Base-by-base conservation (phyloP, 805 yeast species). In the Pichia heedii region DNA sequence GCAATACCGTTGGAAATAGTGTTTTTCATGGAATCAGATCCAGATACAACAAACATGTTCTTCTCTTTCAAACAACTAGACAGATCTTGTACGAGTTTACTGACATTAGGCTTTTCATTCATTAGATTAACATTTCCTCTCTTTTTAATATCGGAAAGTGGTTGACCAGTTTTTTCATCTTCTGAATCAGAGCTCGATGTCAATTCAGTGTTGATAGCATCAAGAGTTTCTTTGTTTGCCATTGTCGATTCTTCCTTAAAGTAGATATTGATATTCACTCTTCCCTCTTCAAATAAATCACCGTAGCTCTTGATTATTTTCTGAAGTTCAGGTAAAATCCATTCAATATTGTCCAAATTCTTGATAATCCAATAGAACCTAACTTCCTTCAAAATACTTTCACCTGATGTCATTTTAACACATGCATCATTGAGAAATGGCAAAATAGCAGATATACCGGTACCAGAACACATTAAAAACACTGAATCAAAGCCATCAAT, bases 371-470 rank as follows among this genome's bases (percentile, higher is more conserved):
- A 76, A 21, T 68, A 57, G 33, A 76, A 65, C 26, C 65, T 58
- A 22, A 74, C 59, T 5, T 49, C 52, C 44, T 53, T 15, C 48
- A 66, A 34, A 45, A 45, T 42, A 13, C 56, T 33, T 0, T 51
- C 33, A 40, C 52, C 32, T 8, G 47, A 42, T 3, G 48, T 44
- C 46, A 54, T 46, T 46, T 60, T 44, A 11, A 50, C 35, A 38
- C 71, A 51, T 46, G 50, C 47, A n/a, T 48, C 49, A 2, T 51
- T 26, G 2, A 55, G 34, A 32, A 70, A 74, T 11, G 81, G 76
- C 19, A 73, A 45, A 2, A 73, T 63, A 0, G 72, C 74, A 3
- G 78, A 65, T 15, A 76, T 66, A 34, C 82, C 81, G 37, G 73
- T 66, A 4, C 82, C 82, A 1, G 75, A 60, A 20, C 74, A 59